Conservation (phyloP, 1,284 basidiomycete species). For the Austroboletus olivaceoglutinosus region DNA sequence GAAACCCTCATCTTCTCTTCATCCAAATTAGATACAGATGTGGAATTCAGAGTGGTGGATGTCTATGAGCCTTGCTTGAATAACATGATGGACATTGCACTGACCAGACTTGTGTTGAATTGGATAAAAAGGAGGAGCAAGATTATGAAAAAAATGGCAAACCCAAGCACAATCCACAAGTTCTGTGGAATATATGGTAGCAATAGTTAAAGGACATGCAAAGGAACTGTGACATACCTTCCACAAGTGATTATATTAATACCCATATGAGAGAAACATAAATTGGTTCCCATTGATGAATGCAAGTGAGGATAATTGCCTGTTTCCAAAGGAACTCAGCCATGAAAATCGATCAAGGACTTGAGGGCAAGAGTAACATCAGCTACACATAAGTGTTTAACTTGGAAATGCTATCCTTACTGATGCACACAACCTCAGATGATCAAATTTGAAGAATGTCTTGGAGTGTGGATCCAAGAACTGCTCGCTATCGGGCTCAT, state of each 20-base stretch:
- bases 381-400: too few species aligned
- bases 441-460: too few species aligned
- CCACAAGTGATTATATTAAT: conserved; percentile 65
- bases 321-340: too few species aligned
- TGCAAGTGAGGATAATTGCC: too few species aligned
- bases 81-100: conserved; percentile 34
- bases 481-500: too few species aligned
- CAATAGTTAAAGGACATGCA: conserved; percentile 25
- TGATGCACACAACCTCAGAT: too few species aligned
- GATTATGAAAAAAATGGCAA: conserved; percentile 46
- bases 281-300: conserved; percentile 24
- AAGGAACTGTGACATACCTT: conserved; percentile 42
- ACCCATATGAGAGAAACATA: conserved; percentile 59
- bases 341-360: too few species aligned
- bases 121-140: conserved; percentile 56
- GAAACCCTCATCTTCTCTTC: conserved; percentile 32
- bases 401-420: too few species aligned
- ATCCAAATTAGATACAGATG: background rate
- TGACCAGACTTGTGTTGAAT: conserved; percentile 37
- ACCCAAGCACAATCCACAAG: conserved; percentile 54
- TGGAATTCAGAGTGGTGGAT: background rate
- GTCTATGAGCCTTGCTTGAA: conserved; percentile 44
- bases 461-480: too few species aligned
- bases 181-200: conserved; percentile 46
- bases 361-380: too few species aligned